These are phyloP conservation scores for Ascomycota sp. DNA, from an alignment of 2,329 filamentous ascomycete genomes.

Conservation along the genomic window DNA sequence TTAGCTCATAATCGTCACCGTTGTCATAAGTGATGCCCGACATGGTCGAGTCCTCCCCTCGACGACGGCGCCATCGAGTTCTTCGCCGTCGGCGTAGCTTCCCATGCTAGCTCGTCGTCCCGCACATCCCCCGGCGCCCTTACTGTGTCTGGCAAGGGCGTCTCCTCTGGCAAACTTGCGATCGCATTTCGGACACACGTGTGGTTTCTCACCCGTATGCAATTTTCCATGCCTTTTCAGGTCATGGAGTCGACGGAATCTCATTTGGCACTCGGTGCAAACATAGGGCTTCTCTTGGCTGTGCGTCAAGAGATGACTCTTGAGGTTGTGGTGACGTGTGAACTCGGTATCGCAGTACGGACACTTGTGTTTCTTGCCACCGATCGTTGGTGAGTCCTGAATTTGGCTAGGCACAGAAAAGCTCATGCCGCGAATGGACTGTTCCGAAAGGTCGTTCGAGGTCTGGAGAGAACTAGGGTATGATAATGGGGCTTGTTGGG, in stretches of 20 bases:
- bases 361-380: conserved; percentile 80
- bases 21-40: conserved; percentile 34
- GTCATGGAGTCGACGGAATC: conserved; percentile 84
- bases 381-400: conserved; percentile 31
- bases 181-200: conserved; percentile 87
- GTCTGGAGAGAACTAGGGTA: conserved; percentile 32
- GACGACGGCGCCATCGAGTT: conserved; percentile 31
- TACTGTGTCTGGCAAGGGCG: conserved; percentile 83
- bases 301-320: conserved; percentile 90
- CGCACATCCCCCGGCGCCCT: conserved; percentile 87
- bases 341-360: conserved; percentile 94
- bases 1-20: conserved; percentile 39
- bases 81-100: conserved; percentile 62
- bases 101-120: conserved; percentile 74
- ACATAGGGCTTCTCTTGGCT: conserved; percentile 96
- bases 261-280: conserved; percentile 79
- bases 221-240: conserved; percentile 91
- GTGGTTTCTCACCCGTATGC: conserved; percentile 87
- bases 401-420: conserved; percentile 29
- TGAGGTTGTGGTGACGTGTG: conserved; percentile 90
- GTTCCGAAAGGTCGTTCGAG: conserved; percentile 20
- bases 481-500: conserved; percentile 28
- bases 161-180: conserved; percentile 89
- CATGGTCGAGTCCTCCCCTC: conserved; percentile 37
- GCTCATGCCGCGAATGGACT: conserved; percentile 31